These are phyloP conservation scores for Torrubiellomyces zombiae DNA, from an alignment of 2,329 filamentous ascomycete species.

Conservation along the genomic window DNA sequence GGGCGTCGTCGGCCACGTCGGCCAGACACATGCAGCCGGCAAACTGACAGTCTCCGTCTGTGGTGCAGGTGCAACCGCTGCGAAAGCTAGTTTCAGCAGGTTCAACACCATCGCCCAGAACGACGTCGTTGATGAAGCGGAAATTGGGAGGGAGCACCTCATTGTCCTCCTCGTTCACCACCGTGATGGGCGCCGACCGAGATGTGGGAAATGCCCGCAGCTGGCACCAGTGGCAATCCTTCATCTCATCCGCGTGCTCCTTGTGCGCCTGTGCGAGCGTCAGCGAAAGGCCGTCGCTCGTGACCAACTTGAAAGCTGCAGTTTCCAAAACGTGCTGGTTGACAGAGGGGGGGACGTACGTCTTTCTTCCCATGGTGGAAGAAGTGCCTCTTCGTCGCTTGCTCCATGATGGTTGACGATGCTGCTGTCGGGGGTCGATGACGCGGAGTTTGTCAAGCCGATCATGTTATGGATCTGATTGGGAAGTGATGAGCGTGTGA, in stretches of 20 bases:
- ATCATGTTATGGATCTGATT: too few species aligned
- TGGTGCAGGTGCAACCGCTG: conserved; percentile 50
- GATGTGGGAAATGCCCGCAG: conserved; percentile 36
- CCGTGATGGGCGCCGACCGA: conserved; percentile 33
- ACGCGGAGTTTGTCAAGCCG: too few species aligned
- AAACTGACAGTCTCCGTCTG: conserved; percentile 50
- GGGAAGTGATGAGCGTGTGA: too few species aligned
- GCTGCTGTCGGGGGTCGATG: too few species aligned
- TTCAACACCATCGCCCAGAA: conserved; percentile 42
- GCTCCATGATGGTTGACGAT: conserved; percentile 28
- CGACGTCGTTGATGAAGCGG: conserved; percentile 47
- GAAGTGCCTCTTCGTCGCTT: conserved; percentile 29
- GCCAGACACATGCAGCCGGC: conserved; percentile 53
- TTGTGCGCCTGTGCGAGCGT: not conserved
- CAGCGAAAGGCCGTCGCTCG: too few species aligned
- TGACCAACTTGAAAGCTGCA: too few species aligned
- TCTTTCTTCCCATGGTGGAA: conserved; percentile 28
- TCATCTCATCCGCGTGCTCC: conserved; percentile 20
- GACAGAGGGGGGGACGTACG: conserved; percentile 7
- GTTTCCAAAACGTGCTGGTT: not conserved
- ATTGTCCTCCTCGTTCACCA: conserved; percentile 47
- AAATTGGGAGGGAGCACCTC: conserved; percentile 45
- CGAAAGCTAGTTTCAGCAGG: conserved; percentile 44
- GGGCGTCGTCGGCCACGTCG: conserved; percentile 25
- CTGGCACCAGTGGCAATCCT: conserved; percentile 44